Evolutionary conservation across 768 basidiomycete genomes (phyloP), one percentile per base, ranked within the genome.

Genomic region (Wakefieldia striispora): DNA sequence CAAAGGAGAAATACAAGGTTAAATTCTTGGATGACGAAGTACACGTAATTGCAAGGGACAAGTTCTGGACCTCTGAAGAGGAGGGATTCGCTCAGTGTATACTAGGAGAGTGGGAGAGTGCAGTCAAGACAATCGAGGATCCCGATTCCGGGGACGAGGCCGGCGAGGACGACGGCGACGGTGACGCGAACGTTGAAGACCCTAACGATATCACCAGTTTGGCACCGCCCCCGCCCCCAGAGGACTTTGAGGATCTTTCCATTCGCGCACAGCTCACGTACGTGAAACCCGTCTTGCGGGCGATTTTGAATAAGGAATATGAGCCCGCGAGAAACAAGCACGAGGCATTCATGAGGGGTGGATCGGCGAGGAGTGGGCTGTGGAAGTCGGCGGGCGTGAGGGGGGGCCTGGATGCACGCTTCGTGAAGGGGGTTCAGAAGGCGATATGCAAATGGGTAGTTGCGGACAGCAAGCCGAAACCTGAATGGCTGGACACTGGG

Each of bases 191-290:
- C 31, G 63, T 67, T 19, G 62, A 47, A 12, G 45, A 42, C 37
- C 36, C 42, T 3, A 23, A 50, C 33, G 60, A 54, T 3, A 5
- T 36, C 10, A 27, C 40, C 12, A 64, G 68, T n/a, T 58, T 61
- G 16, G 63, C 59, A 12, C 61, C 64, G 4, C 63, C 75, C 29
- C 75, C 79, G 23, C 68, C 75, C 13, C 78, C 82, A 2, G 58
- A 61, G 0, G 65, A 67, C n/a, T 88, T 87, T 54, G 61, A 55
- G 35, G 64, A 72, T 19, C 72, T 88, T 26, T 47, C 73, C 6
- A 73, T 87, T 7, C 71, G 71, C 17, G 67, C 78, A 34, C 86
- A 91, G 55, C 79, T 91, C 47, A 75, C 70, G 11, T 88, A 87
- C 57, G 73, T 78, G 23, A 88, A 84, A 52, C 81, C 81, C 2